Evolutionary conservation across 1,139 yeast species (phyloP), one percentile per base, ranked within the genome.

Genomic region (Candida frijolesensis): DNA sequence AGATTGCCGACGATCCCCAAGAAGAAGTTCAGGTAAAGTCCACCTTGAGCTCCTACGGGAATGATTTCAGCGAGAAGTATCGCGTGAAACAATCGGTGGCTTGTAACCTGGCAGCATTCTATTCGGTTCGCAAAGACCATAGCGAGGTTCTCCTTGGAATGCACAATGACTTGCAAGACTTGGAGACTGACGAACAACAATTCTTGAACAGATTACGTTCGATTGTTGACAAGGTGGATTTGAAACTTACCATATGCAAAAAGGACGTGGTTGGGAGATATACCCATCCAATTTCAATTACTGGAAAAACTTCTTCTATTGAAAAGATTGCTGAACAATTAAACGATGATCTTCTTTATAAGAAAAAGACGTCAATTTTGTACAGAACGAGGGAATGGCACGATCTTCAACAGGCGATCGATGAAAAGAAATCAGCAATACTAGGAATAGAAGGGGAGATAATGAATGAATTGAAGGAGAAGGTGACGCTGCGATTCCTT

Each of bases 361-460:
- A 62, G 44, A 60, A 68, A 33, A 71, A 70, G 48, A 63, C 62
- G 3, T 58, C 71, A 5, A 45, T 74, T 3, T 50, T 74, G 2
- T 61, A 65, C 47, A 71, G 70, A 46, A 70, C 80, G 0, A 46
- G 50, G 0, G 62, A 62, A 11, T 76, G 80, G 80, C 59, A 63
- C 8, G 51, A 56, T 2, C 42, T 74, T 2, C 77, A 74, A 50
- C 55, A 60, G 7, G 52, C 55, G 11, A 60, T 72, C 4, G 64
- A 60, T n/a, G 63, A 63, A 2, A 58, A 64, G 27, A 54, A 60
- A 4, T 67, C 65, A 2, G 55, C 55, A 6, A 74, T 76, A 10
- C 60, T 56, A n/a, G 54, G 42, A 0, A 74, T 74, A 44, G 94
- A 87, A 60, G 64, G 63, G 2, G 55, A 55, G 7, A 72, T 85